Conservation (phyloP, 805 yeast genomes). For the Lipomyces yamanashiensis region DNA sequence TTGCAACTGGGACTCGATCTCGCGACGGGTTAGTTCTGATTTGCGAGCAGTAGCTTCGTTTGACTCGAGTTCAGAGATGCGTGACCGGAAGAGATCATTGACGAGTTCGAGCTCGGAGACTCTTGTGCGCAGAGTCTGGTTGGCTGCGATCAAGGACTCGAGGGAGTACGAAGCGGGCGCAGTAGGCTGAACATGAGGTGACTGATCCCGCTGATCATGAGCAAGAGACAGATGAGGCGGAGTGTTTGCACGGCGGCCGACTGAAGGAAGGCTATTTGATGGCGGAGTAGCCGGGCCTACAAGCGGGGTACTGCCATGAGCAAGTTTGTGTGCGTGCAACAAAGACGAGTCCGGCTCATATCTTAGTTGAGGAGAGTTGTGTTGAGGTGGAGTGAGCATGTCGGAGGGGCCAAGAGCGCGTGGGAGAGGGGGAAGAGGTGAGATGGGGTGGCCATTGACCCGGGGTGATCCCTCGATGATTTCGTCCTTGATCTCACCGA, state of each 20-base stretch:
- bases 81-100: constrained; percentile 81
- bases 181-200: constrained; percentile 3
- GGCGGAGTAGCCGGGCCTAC: constrained; percentile 33
- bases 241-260: constrained; percentile 11
- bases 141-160: constrained; percentile 40
- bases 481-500: constrained; percentile 29
- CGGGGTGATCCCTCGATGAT: constrained; percentile 13
- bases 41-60: constrained; percentile 46
- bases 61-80: constrained; percentile 78
- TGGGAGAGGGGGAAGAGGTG: constrained; percentile 32
- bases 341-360: constrained; percentile 4
- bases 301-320: constrained; percentile 11
- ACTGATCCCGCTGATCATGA: constrained; percentile 4
- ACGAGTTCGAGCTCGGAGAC: constrained; percentile 88
- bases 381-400: constrained; percentile 35
- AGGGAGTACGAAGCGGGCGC: constrained; percentile 21
- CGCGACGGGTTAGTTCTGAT: constrained; percentile 42
- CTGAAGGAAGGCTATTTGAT: constrained; percentile 15
- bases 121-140: constrained; percentile 64
- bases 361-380: constrained; percentile 24
- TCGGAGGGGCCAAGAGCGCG: constrained; percentile 32
- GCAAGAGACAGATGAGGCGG: constrained; percentile 13
- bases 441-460: constrained; percentile 12
- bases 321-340: constrained; percentile 8
- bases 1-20: constrained; percentile 56